Evolutionary conservation across 768 basidiomycete genomes (phyloP), one percentile per base, ranked within the genome.

Genomic region (Suillus americanus): DNA sequence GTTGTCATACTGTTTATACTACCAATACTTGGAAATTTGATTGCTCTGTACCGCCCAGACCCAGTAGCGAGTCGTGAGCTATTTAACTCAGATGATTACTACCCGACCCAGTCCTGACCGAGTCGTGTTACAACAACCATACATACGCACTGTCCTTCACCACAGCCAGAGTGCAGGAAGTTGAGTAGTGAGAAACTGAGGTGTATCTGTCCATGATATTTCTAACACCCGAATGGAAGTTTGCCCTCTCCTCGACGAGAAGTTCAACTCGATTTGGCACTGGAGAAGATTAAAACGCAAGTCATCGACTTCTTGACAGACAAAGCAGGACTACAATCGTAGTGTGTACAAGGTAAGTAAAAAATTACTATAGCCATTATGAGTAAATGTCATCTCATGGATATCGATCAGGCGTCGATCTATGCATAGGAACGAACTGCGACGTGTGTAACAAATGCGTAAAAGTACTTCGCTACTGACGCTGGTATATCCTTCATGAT

Each of bases 41-140:
- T 97, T 67, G 92, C 93, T 0, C 84, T 97, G 9, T 95, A 95
- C 71, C 89, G 91, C 40, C 94, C 94, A 4, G 95, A 30, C 30
- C 30, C 30, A 30, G 30, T 30, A 30, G 30, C 30, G 5, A 30
- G 30, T 30, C 30, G 30, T 30, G 30, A 4, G 30, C 30, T 30
- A 30, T 30, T 30, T 30, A 30, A 97, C 74, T 90, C 92, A 0
- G 83, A 33, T 33, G 33, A 33, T 5, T 30, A 30, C 30, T 30
- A 30, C 30, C 30, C 30, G 30, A 30, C 30, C 30, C 30, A 30
- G 30, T 30, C 30, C 30, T 30, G 30, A 30, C 30, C 2, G 2
- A 30, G 30, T 30, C 30, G 5, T 30, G 30, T 30, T 30, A 30
- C 30, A 30, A 30, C 30, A 30, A 30, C 30, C 30, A 30, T 30